These are phyloP conservation scores for Dioscorea zingiberensis DNA, from an alignment of 106 monocot species.

Conservation along the genomic window DNA sequence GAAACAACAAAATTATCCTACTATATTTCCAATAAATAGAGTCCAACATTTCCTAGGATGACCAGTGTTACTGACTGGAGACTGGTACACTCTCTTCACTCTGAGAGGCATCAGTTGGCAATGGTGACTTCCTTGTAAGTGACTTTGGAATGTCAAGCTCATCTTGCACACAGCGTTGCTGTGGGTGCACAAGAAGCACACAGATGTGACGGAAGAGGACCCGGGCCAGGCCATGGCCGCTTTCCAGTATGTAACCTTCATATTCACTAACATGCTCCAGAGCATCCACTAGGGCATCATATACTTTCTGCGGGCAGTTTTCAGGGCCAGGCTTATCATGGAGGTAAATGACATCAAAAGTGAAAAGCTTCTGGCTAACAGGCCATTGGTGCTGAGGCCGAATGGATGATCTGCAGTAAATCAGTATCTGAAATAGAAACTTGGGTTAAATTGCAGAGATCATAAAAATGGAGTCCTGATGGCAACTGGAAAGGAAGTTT, in stretches of 20 bases:
- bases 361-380: constrained; percentile 62
- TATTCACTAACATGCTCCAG: constrained; percentile 77
- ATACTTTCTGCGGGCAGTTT: constrained; percentile 92
- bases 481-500: too few species aligned
- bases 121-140: constrained; percentile 35
- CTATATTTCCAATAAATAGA: too few species aligned
- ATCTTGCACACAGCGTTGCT: constrained; percentile 78
- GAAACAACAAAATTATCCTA: too few species aligned
- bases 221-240: constrained; percentile 47
- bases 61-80: constrained; percentile 17
- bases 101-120: constrained; percentile 10
- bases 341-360: constrained; percentile 80
- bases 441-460: too few species aligned
- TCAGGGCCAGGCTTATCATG: constrained; percentile 87
- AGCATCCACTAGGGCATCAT: constrained; percentile 67
- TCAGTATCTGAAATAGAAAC: constrained; percentile 53
- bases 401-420: constrained; percentile 80
- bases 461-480: too few species aligned
- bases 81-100: constrained; percentile 25
- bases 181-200: constrained; percentile 66
- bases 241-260: constrained; percentile 93
- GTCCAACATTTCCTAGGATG: too few species aligned
- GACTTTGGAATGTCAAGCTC: constrained; percentile 74
- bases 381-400: constrained; percentile 69
- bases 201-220: constrained; percentile 54